Conservation (phyloP, 139 green algal species). For the Mychonastes homosphaera region DNA sequence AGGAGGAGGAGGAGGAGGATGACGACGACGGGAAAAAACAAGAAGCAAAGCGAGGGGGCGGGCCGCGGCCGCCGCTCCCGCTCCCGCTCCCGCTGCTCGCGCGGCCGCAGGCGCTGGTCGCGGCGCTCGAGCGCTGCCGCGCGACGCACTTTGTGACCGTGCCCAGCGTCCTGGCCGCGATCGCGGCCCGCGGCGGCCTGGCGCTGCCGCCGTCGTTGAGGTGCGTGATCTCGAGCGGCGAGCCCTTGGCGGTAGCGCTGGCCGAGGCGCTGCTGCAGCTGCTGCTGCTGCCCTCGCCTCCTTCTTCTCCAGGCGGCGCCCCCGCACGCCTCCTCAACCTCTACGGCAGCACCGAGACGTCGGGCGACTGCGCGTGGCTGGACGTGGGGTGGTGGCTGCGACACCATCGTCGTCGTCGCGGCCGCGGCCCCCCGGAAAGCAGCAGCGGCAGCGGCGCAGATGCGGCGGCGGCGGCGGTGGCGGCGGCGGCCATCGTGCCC, state of each 20-base stretch:
- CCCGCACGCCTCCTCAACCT: slow-evolving; percentile 47
- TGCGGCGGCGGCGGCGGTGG: too few relatives aligned
- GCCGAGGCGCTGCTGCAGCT: slow-evolving; percentile 14
- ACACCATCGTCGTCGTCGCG: too few relatives aligned
- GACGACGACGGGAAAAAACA: not conserved
- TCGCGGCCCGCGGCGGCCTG: not conserved
- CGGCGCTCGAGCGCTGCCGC: slow-evolving; percentile 17
- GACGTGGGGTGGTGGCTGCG: too few relatives aligned
- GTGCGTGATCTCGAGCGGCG: slow-evolving; percentile 40
- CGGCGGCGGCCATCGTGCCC: too few relatives aligned
- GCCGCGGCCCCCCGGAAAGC: too few relatives aligned
- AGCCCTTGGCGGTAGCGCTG: slow-evolving; percentile 30
- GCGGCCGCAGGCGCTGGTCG: slow-evolving; percentile 15
- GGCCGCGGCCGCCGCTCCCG: not conserved
- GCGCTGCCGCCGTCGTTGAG: slow-evolving; percentile 24
- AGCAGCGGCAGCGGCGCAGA: too few relatives aligned
- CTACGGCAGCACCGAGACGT: too few relatives aligned
- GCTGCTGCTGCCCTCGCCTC: slow-evolving; percentile 21
- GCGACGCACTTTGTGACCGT: slow-evolving; percentile 42
- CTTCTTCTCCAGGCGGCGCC: too few relatives aligned
- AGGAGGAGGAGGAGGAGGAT: slow-evolving; percentile 1
- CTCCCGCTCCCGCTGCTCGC: not conserved
- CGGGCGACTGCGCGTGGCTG: too few relatives aligned
- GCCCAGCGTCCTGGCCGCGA: not conserved
- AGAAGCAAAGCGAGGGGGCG: not conserved